A percentile compares a stretch with the other conserved stretches of the same genome.
Evolutionary conservation across 495 filamentous ascomycete genomes (phyloP).

Genomic region (Penicillium lividum): DNA sequence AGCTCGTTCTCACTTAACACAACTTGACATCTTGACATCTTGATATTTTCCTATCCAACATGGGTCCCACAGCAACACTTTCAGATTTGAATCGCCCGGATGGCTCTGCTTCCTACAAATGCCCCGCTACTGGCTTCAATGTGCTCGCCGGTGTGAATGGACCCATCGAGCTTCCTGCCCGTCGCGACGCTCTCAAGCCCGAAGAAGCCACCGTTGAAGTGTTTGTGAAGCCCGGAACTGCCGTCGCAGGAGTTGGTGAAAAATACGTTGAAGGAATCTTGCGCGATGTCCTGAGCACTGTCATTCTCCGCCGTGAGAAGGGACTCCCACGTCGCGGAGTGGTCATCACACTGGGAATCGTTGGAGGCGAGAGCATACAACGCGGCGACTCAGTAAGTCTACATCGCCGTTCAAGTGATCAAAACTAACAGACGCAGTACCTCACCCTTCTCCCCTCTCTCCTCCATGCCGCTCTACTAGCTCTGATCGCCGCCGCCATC

Average conservation of each 20-base stretch:
- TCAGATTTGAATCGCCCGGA: conserved; percentile 70
- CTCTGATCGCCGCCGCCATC: conserved; percentile 74
- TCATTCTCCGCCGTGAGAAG: conserved; percentile 38
- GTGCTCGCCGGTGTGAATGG: conserved; percentile 86
- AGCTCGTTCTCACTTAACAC: conserved; percentile 4
- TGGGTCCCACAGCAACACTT: conserved; percentile 42
- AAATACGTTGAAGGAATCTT: conserved; percentile 41
- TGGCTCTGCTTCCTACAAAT: conserved; percentile 82
- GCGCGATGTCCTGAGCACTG: conserved; percentile 31
- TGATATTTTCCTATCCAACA: conserved; percentile 14
- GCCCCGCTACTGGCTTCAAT: conserved; percentile 67
- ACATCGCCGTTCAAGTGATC: not conserved
- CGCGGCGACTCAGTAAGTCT: conserved; percentile 69
- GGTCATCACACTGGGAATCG: conserved; percentile 42
- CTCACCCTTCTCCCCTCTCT: conserved; percentile 73
- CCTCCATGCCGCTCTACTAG: conserved; percentile 68
- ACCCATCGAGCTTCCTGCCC: conserved; percentile 80
- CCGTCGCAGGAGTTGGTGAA: conserved; percentile 75
- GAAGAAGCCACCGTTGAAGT: conserved; percentile 91
- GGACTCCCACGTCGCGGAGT: conserved; percentile 43
- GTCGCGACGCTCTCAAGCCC: conserved; percentile 77
- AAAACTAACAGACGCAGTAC: conserved; percentile 53
- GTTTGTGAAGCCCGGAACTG: conserved; percentile 74
- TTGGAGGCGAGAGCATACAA: conserved; percentile 58
- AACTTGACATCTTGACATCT: conserved; percentile 2